Conservation (phyloP, 116 monocot species). For the Trichopus zeylanicus region DNA sequence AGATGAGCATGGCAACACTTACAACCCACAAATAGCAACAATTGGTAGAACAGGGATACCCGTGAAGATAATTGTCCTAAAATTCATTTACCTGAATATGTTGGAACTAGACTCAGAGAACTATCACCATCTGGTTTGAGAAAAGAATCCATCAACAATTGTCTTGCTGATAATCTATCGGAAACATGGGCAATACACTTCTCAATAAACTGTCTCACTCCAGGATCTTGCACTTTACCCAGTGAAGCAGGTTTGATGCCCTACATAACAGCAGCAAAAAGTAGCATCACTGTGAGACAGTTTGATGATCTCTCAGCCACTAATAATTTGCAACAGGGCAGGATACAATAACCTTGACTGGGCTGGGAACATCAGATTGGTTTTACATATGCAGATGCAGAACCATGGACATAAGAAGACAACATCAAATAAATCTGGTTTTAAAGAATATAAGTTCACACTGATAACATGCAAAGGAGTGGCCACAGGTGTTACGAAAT, state of each 20-base stretch:
- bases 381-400: too few relatives aligned
- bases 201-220: slow-evolving; percentile 54
- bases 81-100: slow-evolving; percentile 19
- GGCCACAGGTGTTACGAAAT: too few relatives aligned
- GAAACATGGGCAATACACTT: slow-evolving; percentile 65
- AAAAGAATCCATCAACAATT: slow-evolving; percentile 60
- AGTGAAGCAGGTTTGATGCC: slow-evolving; percentile 66
- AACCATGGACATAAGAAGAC: too few relatives aligned
- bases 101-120: slow-evolving; percentile 1
- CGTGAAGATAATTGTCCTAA: background rate
- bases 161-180: slow-evolving; percentile 48
- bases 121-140: slow-evolving; percentile 31
- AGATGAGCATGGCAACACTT: background rate
- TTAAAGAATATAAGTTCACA: too few relatives aligned
- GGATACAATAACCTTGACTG: too few relatives aligned
- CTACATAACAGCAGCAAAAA: slow-evolving; percentile 12
- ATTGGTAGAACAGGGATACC: background rate
- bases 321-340: too few relatives aligned
- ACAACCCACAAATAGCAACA: background rate
- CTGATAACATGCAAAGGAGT: too few relatives aligned
- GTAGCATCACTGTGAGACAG: background rate
- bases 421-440: too few relatives aligned
- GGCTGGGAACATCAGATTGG: too few relatives aligned
- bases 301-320: background rate
- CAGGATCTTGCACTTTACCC: slow-evolving; percentile 41